phyloP scores from a whole-genome alignment of 2,329 filamentous ascomycete genomes.

The Diaporthe capsici region DNA sequence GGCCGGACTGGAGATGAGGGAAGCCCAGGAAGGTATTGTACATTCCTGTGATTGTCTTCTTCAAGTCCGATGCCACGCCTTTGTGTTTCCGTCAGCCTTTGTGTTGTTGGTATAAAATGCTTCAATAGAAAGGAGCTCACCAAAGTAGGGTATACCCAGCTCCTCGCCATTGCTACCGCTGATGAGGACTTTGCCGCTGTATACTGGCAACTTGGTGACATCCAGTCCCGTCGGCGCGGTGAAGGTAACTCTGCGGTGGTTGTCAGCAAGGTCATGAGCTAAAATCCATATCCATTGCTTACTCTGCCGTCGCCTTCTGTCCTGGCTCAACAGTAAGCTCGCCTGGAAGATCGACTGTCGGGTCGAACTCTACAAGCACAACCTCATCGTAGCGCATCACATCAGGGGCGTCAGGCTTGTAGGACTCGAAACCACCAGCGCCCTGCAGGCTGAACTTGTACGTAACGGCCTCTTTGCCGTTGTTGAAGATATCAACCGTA shows the following conservation, averaged over 20 bases:
- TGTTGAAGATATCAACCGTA: slow-evolving; percentile 35
- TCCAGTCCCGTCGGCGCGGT: slow-evolving; percentile 31
- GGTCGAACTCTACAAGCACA: slow-evolving; percentile 28
- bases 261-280: not conserved
- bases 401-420: not conserved
- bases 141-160: slow-evolving; percentile 51
- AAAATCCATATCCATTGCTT: slow-evolving; percentile 44
- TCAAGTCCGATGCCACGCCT: slow-evolving; percentile 28
- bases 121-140: slow-evolving; percentile 38
- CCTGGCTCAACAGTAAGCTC: slow-evolving; percentile 29
- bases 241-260: not conserved
- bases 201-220: slow-evolving; percentile 51
- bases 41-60: not conserved
- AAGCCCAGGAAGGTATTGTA: slow-evolving; percentile 24
- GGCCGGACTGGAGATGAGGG: slow-evolving; percentile 36
- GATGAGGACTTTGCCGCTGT: slow-evolving; percentile 52
- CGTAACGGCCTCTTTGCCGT: slow-evolving; percentile 28
- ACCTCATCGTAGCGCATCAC: slow-evolving; percentile 22
- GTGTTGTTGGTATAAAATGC: not conserved
- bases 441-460: slow-evolving; percentile 37
- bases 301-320: slow-evolving; percentile 36
- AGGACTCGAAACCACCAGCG: slow-evolving; percentile 38
- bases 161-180: slow-evolving; percentile 50
- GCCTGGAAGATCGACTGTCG: slow-evolving; percentile 26
- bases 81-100: not conserved